phyloP scores from a whole-genome alignment of 2,329 filamentous ascomycete species.

The Diaporthe sp. region DNA sequence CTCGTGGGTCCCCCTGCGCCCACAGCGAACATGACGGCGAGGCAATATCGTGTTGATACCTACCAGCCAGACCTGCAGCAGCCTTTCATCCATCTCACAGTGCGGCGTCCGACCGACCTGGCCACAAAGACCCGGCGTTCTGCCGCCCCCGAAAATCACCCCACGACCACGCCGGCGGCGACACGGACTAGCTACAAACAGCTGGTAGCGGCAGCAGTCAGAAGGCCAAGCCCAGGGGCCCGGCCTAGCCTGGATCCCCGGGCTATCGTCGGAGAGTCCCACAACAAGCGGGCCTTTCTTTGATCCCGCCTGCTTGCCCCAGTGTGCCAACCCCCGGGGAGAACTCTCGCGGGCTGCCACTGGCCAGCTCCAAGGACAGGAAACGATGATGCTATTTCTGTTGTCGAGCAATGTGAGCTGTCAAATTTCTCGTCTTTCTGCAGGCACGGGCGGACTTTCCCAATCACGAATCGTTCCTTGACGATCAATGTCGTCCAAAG shows the following conservation, averaged over 20 bases:
- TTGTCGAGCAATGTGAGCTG: constrained; percentile 21
- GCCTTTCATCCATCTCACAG: constrained; percentile 18
- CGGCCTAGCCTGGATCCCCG: constrained; percentile 2
- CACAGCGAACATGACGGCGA: constrained; percentile 25
- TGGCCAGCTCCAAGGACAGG: constrained; percentile 2
- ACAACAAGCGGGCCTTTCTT: constrained; percentile 16
- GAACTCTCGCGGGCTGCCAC: background rate
- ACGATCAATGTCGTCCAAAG: constrained; percentile 7
- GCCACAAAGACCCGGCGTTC: constrained; percentile 8
- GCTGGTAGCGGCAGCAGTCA: constrained; percentile 7
- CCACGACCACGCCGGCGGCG: constrained; percentile 16
- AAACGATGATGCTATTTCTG: constrained; percentile 30
- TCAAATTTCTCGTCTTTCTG: constrained; percentile 2
- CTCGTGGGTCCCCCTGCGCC: background rate
- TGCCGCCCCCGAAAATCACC: constrained; percentile 21
- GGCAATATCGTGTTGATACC: background rate
- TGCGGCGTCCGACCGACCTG: background rate
- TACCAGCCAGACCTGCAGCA: background rate
- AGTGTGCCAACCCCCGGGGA: background rate
- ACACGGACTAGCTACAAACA: constrained; percentile 10
- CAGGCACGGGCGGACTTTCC: constrained; percentile 22
- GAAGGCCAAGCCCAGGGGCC: constrained; percentile 4
- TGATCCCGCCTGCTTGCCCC: constrained; percentile 22
- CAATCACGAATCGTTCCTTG: constrained; percentile 2
- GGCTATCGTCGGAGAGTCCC: constrained; percentile 19